Percentiles rank a stretch among this genome's conserved stretches.
These are phyloP conservation scores for Ophiostoma tasmaniense DNA, from an alignment of 2,329 filamentous ascomycete genomes.

Conservation along the genomic window DNA sequence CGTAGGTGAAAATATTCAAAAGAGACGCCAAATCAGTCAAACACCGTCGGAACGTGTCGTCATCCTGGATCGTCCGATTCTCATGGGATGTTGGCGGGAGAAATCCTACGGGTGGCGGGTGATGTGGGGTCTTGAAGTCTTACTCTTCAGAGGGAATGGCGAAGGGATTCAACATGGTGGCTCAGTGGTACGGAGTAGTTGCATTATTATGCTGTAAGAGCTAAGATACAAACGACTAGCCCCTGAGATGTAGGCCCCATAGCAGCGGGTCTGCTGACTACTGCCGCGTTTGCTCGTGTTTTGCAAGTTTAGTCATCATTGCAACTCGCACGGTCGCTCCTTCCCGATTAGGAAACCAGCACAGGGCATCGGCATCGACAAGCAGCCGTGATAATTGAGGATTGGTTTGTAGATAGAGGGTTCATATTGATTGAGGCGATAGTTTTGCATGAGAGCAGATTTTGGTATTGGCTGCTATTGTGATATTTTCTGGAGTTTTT, in stretches of 20 bases:
- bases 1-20: neutral
- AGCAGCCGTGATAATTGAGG: too few relatives aligned
- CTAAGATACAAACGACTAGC: neutral
- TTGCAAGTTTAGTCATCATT: neutral
- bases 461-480: too few relatives aligned
- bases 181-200: too few relatives aligned
- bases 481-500: too few relatives aligned
- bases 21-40: neutral
- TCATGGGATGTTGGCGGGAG: neutral
- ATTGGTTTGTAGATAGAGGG: too few relatives aligned
- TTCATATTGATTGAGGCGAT: too few relatives aligned
- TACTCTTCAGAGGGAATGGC: neutral
- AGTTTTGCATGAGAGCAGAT: too few relatives aligned
- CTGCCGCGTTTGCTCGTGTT: neutral
- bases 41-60: neutral
- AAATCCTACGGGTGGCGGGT: neutral
- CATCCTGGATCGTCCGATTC: constrained; percentile 4
- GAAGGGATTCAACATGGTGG: neutral
- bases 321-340: neutral
- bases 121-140: neutral
- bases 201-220: neutral
- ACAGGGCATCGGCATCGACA: neutral
- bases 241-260: neutral
- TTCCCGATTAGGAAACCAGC: constrained; percentile 2
- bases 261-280: neutral